Conservation (phyloP, 768 basidiomycete genomes). For the Lactifluus subvellereus region DNA sequence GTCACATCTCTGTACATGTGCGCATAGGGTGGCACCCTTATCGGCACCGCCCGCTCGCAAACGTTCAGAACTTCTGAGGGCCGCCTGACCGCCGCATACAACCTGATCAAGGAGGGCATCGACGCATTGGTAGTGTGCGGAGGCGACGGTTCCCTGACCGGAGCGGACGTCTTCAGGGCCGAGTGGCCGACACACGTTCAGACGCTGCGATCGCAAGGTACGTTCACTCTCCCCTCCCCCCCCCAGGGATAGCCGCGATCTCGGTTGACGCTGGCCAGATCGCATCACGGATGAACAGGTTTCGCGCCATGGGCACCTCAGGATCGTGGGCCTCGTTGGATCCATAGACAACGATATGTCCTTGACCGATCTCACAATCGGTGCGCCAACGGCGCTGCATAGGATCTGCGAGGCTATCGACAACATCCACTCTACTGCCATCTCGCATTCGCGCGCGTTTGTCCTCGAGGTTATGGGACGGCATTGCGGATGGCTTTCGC, state of each 20-base stretch:
- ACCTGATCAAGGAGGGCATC: slow-evolving; percentile 94
- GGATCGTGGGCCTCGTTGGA: slow-evolving; percentile 97
- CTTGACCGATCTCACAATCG: slow-evolving; percentile 95
- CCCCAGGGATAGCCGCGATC: background rate
- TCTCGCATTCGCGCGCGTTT: slow-evolving; percentile 94
- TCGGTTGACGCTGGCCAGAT: slow-evolving; percentile 34
- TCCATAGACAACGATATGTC: slow-evolving; percentile 99
- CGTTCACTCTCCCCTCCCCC: slow-evolving; percentile 20
- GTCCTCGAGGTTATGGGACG: slow-evolving; percentile 99
- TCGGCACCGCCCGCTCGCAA: slow-evolving; percentile 86
- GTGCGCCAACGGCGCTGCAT: slow-evolving; percentile 90
- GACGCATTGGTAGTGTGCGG: slow-evolving; percentile 96
- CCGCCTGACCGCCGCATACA: slow-evolving; percentile 79
- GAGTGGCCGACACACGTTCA: slow-evolving; percentile 91
- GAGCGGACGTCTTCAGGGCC: slow-evolving; percentile 86
- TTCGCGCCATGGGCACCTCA: slow-evolving; percentile 71
- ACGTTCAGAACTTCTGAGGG: slow-evolving; percentile 85
- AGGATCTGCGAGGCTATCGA: slow-evolving; percentile 98
- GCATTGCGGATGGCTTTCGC: slow-evolving; percentile 97
- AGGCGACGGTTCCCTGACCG: slow-evolving; percentile 94
- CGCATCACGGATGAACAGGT: slow-evolving; percentile 72
- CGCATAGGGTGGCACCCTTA: slow-evolving; percentile 82
- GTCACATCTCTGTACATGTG: background rate
- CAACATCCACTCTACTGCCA: slow-evolving; percentile 95
- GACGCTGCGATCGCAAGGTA: slow-evolving; percentile 59